Evolutionary conservation across 2,329 filamentous ascomycete species (phyloP), one percentile per base, ranked within the genome.

Genomic region (Pseudocercospora fijiensis): DNA sequence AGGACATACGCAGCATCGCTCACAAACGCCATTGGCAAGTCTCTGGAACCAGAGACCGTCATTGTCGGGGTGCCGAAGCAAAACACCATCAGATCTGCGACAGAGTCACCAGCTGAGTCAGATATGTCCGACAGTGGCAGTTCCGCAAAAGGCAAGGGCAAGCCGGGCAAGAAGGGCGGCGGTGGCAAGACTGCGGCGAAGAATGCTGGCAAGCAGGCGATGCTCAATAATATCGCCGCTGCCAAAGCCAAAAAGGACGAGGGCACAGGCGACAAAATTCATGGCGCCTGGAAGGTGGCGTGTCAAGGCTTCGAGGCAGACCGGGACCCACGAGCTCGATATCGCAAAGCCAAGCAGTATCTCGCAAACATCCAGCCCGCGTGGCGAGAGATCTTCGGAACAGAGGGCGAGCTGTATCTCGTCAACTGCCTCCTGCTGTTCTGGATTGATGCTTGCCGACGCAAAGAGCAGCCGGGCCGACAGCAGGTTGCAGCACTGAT

Each of bases 1-100:
- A 82, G 83, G 27, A 80, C 82, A 1, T 92, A 92, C 72, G 87
- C 90, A 1, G 87, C 86, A 11, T 90, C 88, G 74, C 79, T 92
- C 53, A 90, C 87, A 0, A 88, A 87, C 62, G 80, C 85, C 0
- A 79, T 82, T 1, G 88, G 88, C 2, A 89, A 86, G 67, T 79
- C 78, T 2, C 80, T 91, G 4, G 81, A 88, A 24, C 87, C 87
- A 0, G 87, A 91, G 72, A 85, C 80, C 3, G 84, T 91, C 56
- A 83, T 88, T 1, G 81, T 84, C 20, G 72, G 72, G 26, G 69
- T 68, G 5, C 58, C 67, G 1, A 68, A 61, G 24, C 65, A 66
- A 41, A 57, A 58, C 5, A 64, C 63, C 16, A 55, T 43, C 18
- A 73, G 72, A 57, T 33, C 63, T 24, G 63, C 58, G 11, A 63